phyloP scores from a whole-genome alignment of 345 rosid species.

The Hibiscus trionum region DNA sequence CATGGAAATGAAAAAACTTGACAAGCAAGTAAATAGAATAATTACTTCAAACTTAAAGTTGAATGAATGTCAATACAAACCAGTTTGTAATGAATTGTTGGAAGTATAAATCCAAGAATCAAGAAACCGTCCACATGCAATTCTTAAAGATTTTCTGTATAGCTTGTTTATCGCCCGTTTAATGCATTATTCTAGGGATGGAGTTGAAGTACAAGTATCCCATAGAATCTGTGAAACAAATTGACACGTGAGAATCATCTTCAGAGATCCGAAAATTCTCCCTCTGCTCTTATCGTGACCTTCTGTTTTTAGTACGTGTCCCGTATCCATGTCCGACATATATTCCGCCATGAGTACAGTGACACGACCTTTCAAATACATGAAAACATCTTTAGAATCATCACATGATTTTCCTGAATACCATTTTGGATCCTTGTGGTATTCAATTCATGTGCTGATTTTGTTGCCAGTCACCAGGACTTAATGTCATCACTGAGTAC shows the following conservation, averaged over 20 bases:
- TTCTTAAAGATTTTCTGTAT: background rate
- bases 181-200: too few relatives aligned
- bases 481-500: conserved; percentile 55
- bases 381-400: background rate
- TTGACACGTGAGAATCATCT: too few relatives aligned
- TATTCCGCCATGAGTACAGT: background rate
- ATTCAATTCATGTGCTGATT: background rate
- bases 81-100: background rate
- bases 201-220: too few relatives aligned
- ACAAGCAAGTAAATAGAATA: too few relatives aligned
- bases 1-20: too few relatives aligned
- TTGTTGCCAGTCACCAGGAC: conserved; percentile 35
- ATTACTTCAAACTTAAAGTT: too few relatives aligned
- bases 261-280: too few relatives aligned
- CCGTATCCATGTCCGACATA: background rate
- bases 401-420: background rate
- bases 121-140: background rate
- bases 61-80: too few relatives aligned
- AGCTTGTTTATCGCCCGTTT: too few relatives aligned
- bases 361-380: background rate
- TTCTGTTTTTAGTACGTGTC: background rate
- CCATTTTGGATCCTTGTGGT: background rate
- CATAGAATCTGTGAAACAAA: too few relatives aligned
- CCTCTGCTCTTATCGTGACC: background rate
- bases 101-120: background rate